These are phyloP conservation scores for Suhomyces chickasaworum DNA, from an alignment of 1,139 yeast genomes.

Conservation along the genomic window DNA sequence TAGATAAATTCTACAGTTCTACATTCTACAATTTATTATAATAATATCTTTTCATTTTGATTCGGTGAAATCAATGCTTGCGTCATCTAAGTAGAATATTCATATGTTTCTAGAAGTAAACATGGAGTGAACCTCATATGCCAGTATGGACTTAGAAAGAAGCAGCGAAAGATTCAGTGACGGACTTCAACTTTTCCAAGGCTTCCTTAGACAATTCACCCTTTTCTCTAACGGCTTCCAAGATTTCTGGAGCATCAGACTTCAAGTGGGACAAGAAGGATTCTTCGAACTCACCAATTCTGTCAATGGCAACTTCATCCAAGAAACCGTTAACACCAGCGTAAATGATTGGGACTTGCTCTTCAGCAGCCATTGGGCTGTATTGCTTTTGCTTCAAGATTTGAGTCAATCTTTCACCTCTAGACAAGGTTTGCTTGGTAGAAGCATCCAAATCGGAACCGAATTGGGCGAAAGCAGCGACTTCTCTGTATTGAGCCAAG, in stretches of 20 bases:
- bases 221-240: conserved; percentile 79
- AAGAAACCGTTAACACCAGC: conserved; percentile 99
- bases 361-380: conserved; percentile 96
- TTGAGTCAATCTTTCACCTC: conserved; percentile 99
- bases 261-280: conserved; percentile 90
- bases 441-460: conserved; percentile 99
- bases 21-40: conserved; percentile 10
- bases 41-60: conserved; percentile 17
- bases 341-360: conserved; percentile 97
- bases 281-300: conserved; percentile 89
- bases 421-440: conserved; percentile 96
- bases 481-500: conserved; percentile 99
- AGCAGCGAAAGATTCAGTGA: conserved; percentile 90
- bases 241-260: conserved; percentile 83
- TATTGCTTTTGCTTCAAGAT: conserved; percentile 97
- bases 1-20: too few relatives aligned
- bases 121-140: conserved; percentile 14
- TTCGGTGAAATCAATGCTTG: conserved; percentile 14
- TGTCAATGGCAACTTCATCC: conserved; percentile 81
- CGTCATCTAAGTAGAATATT: conserved; percentile 14
- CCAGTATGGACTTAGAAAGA: conserved; percentile 55
- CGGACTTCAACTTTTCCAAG: conserved; percentile 84
- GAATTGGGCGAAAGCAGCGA: conserved; percentile 99
- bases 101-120: conserved; percentile 13
- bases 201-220: conserved; percentile 91